Evolutionary conservation across 768 basidiomycete species (phyloP), one percentile per base, ranked within the genome.

Genomic region (Boletus bicolor): DNA sequence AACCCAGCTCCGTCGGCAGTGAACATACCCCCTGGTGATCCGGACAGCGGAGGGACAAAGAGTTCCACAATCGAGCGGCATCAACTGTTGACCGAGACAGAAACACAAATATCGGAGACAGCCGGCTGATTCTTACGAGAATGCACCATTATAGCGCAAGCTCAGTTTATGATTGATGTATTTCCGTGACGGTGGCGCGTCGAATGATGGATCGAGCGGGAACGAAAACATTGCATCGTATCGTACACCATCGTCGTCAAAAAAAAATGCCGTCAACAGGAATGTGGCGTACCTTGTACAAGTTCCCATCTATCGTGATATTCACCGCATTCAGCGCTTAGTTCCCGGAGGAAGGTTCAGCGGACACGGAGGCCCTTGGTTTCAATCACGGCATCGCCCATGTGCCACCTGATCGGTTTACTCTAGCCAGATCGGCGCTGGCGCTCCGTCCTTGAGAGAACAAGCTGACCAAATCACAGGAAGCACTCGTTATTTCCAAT

Each of bases 401-500:
- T 43, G 21, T 44, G 34, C 56, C 55, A 35, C 35, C 51, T 48
- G 57, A 53, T 63, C 53, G 62, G 64, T 57, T 30, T 51, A 54
- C 55, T 47, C 10, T 37, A n/a, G 14, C 55, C 28, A 62, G 68
- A 68, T 69, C 65, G 49, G 62, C 60, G 51, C 44, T 58, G 32
- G 54, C 53, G 56, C 57, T 59, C 61, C 64, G 64, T 45, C 56
- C 28, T 51, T 35, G 14, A 42, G 26, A 64, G 30, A 39, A 45
- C 48, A 11, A 35, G 36, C 35, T 41, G 53, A 49, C 39, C 52
- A 38, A 54, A 54, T 43, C 43, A 59, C 32, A 53, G 45, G 58
- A 67, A 68, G 65, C 58, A 51, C 11, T 48, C 8, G 11, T 42
- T 21, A 67, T 69, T 64, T 58, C 58, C 51, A 66, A 61, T 60